phyloP scores from a whole-genome alignment of 257 asterid species.

The Nyctanthes arbortristis region DNA sequence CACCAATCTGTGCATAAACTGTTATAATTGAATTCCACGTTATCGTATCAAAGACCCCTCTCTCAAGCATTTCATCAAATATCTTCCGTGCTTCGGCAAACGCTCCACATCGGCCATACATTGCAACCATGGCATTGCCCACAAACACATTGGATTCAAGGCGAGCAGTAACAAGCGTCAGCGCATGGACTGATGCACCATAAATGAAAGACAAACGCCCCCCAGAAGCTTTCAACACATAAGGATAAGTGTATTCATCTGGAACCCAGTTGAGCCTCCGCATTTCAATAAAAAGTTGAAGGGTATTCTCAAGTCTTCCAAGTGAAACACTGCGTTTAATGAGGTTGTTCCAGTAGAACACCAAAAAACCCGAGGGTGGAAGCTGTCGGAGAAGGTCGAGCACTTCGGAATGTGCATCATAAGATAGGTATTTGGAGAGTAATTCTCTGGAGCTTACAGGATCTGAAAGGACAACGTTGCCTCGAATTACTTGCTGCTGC shows the following conservation, averaged over 20 bases:
- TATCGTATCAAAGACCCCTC: constrained; percentile 56
- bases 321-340: constrained; percentile 46
- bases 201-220: constrained; percentile 34
- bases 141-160: constrained; percentile 67
- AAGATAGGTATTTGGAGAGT: constrained; percentile 31
- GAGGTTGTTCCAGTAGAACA: constrained; percentile 77
- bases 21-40: constrained; percentile 87
- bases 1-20: constrained; percentile 48
- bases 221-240: constrained; percentile 65
- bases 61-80: constrained; percentile 63
- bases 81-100: constrained; percentile 41
- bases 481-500: constrained; percentile 14
- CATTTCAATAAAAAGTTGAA: constrained; percentile 63
- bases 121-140: constrained; percentile 59
- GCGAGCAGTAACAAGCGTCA: constrained; percentile 47
- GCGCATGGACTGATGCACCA: constrained; percentile 62
- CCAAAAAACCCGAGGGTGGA: constrained; percentile 40
- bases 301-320: constrained; percentile 35
- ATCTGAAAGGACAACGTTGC: constrained; percentile 7
- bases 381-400: constrained; percentile 42
- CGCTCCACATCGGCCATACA: constrained; percentile 76
- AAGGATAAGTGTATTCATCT: constrained; percentile 77
- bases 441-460: constrained; percentile 18
- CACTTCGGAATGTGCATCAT: constrained; percentile 37
- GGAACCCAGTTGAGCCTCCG: constrained; percentile 61